Evolutionary conservation across 371 early-diverging fungal genomes (phyloP).

Genomic region (Mortierella sp.): DNA sequence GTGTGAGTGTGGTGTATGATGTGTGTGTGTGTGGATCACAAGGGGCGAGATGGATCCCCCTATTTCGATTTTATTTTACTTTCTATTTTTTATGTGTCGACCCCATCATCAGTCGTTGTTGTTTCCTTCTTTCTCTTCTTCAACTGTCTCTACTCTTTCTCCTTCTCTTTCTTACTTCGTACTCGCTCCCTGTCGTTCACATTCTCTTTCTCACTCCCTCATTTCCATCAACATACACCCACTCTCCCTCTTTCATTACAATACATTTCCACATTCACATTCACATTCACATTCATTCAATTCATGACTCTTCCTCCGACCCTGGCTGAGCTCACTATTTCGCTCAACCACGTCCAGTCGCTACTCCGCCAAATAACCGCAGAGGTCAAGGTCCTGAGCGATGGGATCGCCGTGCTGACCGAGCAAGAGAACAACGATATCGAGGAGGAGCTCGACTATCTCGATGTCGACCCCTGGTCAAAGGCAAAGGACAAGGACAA

Average conservation of each 20-base stretch:
- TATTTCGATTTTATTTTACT: constrained; percentile 1
- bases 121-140: neutral
- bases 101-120: neutral
- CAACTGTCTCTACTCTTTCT: neutral
- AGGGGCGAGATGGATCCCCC: neutral
- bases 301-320: constrained; percentile 10
- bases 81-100: neutral
- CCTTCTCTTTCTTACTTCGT: constrained; percentile 4
- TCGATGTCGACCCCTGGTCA: constrained; percentile 59
- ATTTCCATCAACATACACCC: neutral
- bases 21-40: constrained; percentile 5
- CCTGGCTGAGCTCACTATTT: constrained; percentile 46
- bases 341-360: constrained; percentile 49
- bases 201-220: neutral
- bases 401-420: constrained; percentile 37
- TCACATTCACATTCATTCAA: constrained; percentile 1
- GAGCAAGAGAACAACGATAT: constrained; percentile 46
- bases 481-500: constrained; percentile 53
- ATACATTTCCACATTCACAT: constrained; percentile 1
- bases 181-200: neutral
- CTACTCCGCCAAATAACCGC: constrained; percentile 49
- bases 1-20: neutral
- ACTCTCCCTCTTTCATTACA: neutral
- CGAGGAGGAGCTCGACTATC: constrained; percentile 52
- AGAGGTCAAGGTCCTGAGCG: constrained; percentile 54